Conservation (phyloP, 306 rosid genomes). For the Begonia loranthoides region DNA sequence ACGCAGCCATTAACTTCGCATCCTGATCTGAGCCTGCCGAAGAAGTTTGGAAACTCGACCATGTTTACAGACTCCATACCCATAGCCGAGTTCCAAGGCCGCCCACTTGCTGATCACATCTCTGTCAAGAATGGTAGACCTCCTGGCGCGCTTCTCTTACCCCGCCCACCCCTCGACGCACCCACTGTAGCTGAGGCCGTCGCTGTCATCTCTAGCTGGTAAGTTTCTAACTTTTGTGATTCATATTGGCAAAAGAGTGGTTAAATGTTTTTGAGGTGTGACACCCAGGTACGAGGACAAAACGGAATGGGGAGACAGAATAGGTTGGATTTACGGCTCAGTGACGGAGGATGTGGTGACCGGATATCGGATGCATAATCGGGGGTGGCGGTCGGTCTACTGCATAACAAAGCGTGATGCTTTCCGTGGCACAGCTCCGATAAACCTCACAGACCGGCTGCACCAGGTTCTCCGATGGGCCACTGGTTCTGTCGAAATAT, state of each 20-base stretch:
- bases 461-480: constrained; percentile 91
- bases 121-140: constrained; percentile 74
- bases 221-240: neutral
- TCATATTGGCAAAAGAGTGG: neutral
- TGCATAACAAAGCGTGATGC: constrained; percentile 79
- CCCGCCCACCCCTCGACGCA: constrained; percentile 75
- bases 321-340: constrained; percentile 89
- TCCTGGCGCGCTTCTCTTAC: constrained; percentile 45
- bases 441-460: constrained; percentile 69
- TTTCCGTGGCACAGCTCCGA: constrained; percentile 74
- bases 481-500: constrained; percentile 76
- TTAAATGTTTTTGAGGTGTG: neutral
- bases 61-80: constrained; percentile 53
- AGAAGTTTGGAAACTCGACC: constrained; percentile 58
- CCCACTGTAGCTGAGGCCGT: constrained; percentile 80
- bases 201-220: constrained; percentile 87
- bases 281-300: constrained; percentile 61
- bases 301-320: constrained; percentile 78
- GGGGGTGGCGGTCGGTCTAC: constrained; percentile 79
- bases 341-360: constrained; percentile 83
- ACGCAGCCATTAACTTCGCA: constrained; percentile 37
- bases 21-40: constrained; percentile 44
- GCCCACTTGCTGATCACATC: constrained; percentile 70
- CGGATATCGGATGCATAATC: constrained; percentile 87
- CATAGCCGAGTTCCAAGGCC: constrained; percentile 59